These are phyloP conservation scores for Xylaria grammica DNA, from an alignment of 495 filamentous ascomycete species.

Conservation along the genomic window DNA sequence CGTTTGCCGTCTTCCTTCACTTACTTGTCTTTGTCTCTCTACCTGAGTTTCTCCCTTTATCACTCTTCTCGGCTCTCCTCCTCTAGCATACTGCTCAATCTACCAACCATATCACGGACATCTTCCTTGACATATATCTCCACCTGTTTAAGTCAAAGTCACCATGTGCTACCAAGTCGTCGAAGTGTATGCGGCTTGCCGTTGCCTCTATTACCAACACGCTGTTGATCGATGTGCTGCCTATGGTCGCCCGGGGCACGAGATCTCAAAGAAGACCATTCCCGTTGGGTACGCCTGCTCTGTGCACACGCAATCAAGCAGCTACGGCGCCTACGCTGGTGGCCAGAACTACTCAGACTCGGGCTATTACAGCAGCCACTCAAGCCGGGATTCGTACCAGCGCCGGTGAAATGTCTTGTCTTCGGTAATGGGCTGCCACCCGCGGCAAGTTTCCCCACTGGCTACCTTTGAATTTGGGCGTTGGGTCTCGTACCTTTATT, in stretches of 20 bases:
- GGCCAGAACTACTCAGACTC: constrained; percentile 54
- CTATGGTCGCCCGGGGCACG: constrained; percentile 73
- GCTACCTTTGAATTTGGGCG: constrained; percentile 49
- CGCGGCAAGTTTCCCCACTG: constrained; percentile 52
- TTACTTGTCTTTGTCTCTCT: neutral
- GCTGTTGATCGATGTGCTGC: constrained; percentile 74
- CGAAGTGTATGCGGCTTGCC: constrained; percentile 79
- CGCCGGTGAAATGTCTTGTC: constrained; percentile 60
- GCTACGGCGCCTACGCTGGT: constrained; percentile 29
- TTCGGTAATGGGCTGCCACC: constrained; percentile 55
- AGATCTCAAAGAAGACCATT: constrained; percentile 72
- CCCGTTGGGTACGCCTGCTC: constrained; percentile 81
- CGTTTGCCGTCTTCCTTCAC: neutral
- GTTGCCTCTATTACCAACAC: constrained; percentile 81
- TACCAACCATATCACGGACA: constrained; percentile 8
- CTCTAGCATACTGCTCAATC: neutral
- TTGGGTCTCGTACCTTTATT: constrained; percentile 57
- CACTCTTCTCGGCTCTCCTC: neutral
- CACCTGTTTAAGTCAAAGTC: constrained; percentile 20
- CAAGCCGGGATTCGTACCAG: constrained; percentile 48
- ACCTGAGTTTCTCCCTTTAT: no score
- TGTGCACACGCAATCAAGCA: constrained; percentile 57
- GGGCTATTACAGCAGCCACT: constrained; percentile 55
- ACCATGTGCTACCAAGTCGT: constrained; percentile 75
- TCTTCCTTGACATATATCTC: constrained; percentile 29